phyloP scores from a whole-genome alignment of 2,329 filamentous ascomycete genomes.

The Alternaria gaisen region DNA sequence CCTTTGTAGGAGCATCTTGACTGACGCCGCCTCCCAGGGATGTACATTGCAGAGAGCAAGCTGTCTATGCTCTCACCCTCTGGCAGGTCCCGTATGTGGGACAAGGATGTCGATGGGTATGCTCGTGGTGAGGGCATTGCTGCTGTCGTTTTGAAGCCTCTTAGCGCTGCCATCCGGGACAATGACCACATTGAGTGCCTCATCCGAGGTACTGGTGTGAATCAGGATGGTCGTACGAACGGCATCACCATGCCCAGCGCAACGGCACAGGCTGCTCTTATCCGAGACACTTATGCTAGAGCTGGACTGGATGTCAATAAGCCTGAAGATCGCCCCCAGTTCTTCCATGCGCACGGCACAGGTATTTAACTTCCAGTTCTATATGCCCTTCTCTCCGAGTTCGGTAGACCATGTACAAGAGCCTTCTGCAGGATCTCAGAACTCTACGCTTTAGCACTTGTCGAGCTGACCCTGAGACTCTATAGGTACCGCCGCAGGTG shows the following conservation, averaged over 20 bases:
- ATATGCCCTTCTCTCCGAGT: too few species aligned
- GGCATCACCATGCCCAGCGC: conserved; percentile 54
- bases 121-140: conserved; percentile 64
- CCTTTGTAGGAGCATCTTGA: too few species aligned
- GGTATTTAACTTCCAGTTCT: too few species aligned
- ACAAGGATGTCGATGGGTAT: conserved; percentile 58
- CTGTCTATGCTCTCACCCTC: conserved; percentile 44
- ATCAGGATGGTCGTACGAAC: conserved; percentile 51
- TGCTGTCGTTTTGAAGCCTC: conserved; percentile 60
- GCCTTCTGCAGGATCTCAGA: too few species aligned
- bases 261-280: conserved; percentile 54
- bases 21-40: too few species aligned
- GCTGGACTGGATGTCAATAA: conserved; percentile 46
- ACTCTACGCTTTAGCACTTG: conserved; percentile 14
- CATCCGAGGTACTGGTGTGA: conserved; percentile 48
- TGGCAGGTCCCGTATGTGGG: conserved; percentile 43
- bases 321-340: conserved; percentile 19
- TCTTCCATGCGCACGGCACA: conserved; percentile 39
- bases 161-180: conserved; percentile 59
- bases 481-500: too few species aligned
- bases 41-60: conserved; percentile 11
- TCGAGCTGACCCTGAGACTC: too few species aligned
- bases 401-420: too few species aligned
- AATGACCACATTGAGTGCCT: conserved; percentile 57
- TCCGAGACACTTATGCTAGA: conserved; percentile 45